Conservation (phyloP, 257 asterid species). For the Asclepias syriaca region DNA sequence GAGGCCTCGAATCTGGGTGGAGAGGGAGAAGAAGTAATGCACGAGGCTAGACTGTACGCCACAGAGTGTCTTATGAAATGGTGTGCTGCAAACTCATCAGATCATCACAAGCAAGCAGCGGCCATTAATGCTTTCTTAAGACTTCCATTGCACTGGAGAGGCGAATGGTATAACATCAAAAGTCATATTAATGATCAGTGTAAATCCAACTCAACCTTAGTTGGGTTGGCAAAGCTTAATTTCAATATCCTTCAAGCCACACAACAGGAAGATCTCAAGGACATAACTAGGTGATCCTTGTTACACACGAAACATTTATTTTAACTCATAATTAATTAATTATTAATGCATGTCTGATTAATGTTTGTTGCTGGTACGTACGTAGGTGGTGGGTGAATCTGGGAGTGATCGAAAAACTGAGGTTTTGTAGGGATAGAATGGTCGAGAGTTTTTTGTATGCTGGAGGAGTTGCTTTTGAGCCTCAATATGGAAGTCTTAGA, state of each 20-base stretch:
- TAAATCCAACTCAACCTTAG: constrained; percentile 17
- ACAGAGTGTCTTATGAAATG: not conserved
- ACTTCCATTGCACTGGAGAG: constrained; percentile 46
- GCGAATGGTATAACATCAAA: constrained; percentile 47
- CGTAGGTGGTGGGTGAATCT: constrained; percentile 51
- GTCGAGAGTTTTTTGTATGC: constrained; percentile 57
- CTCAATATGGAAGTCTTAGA: constrained; percentile 35
- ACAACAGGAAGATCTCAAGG: constrained; percentile 55
- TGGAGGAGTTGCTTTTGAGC: constrained; percentile 49
- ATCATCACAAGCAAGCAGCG: not conserved
- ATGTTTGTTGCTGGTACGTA: not conserved
- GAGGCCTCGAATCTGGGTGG: constrained; percentile 49
- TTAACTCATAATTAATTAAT: too few relatives aligned
- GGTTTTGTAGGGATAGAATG: constrained; percentile 46
- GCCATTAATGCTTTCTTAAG: not conserved
- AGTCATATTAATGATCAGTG: constrained; percentile 18
- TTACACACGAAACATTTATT: too few relatives aligned
- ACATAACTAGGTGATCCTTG: constrained; percentile 38
- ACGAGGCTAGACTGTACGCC: constrained; percentile 22
- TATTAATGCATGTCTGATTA: too few relatives aligned
- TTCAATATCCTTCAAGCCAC: constrained; percentile 49
- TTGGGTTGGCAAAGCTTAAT: constrained; percentile 50
- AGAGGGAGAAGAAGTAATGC: constrained; percentile 30
- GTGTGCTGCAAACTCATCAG: not conserved
- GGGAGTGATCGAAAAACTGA: constrained; percentile 28